A percentile compares a stretch with the other conserved stretches of the same genome.
Evolutionary conservation across 2,329 filamentous ascomycete genomes (phyloP).

Genomic region (Chaetomiaceae sp.): DNA sequence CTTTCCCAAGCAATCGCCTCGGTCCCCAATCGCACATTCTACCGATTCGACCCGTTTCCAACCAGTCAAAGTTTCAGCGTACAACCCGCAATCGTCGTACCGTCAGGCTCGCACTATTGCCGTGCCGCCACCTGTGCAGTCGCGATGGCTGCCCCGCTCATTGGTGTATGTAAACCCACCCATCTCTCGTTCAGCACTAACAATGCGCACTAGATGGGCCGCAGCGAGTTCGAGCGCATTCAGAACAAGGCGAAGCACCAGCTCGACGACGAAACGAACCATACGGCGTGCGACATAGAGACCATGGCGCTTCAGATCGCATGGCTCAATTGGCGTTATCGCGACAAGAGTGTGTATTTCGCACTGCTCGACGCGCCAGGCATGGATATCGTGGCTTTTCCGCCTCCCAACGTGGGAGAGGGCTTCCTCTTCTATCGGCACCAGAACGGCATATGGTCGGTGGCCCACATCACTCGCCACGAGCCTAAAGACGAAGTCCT

Average conservation of each 20-base stretch:
- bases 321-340: slow-evolving; percentile 3
- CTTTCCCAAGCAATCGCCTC: too few relatives aligned
- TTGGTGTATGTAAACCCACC: too few relatives aligned
- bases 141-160: too few relatives aligned
- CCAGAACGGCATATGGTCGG: slow-evolving; percentile 2
- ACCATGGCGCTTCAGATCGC: slow-evolving; percentile 7
- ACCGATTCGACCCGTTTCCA: too few relatives aligned
- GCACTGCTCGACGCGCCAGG: slow-evolving; percentile 1
- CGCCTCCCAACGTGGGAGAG: neutral
- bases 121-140: too few relatives aligned
- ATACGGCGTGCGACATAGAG: neutral
- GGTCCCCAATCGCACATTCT: too few relatives aligned
- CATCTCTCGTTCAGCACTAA: neutral
- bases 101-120: too few relatives aligned
- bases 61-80: too few relatives aligned
- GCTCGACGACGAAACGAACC: neutral
- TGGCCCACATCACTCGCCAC: slow-evolving; percentile 1
- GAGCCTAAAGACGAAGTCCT: neutral
- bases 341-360: neutral
- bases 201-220: slow-evolving; percentile 1
- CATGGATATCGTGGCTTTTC: slow-evolving; percentile 1
- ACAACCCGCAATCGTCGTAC: too few relatives aligned
- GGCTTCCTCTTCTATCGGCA: neutral
- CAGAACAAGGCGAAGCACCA: slow-evolving; percentile 1
- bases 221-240: neutral